Evolutionary conservation across 2,329 filamentous ascomycete genomes (phyloP).

Genomic region (Didymellaceae sp.): DNA sequence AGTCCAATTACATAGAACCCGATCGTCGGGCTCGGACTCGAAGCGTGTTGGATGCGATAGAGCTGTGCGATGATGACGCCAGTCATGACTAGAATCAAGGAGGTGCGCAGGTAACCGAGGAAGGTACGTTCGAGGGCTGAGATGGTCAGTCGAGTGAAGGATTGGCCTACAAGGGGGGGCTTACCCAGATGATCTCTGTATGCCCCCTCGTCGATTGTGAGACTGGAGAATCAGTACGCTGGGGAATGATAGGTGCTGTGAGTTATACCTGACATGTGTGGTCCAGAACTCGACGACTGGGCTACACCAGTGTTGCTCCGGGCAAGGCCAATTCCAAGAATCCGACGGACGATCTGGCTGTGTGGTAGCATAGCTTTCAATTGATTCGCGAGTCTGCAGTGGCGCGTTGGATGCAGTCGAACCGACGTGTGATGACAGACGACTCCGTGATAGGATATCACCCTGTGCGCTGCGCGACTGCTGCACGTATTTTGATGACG

Average conservation of each 20-base stretch:
- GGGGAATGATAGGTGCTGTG: background rate
- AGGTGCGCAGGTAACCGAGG: constrained; percentile 75
- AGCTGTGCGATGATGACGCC: constrained; percentile 72
- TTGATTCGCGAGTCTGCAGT: constrained; percentile 2
- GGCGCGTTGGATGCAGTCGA: constrained; percentile 11
- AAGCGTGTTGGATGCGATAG: constrained; percentile 64
- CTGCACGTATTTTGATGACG: background rate
- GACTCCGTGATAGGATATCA: constrained; percentile 8
- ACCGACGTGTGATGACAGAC: constrained; percentile 8
- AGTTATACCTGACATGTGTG: constrained; percentile 51
- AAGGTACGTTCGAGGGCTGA: constrained; percentile 77
- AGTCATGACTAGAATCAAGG: constrained; percentile 70
- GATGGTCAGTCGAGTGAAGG: constrained; percentile 10
- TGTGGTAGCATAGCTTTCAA: constrained; percentile 13
- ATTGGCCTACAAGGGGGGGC: constrained; percentile 21
- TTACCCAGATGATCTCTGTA: constrained; percentile 65
- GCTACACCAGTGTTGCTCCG: constrained; percentile 44
- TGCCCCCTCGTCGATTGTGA: constrained; percentile 58
- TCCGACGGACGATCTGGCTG: constrained; percentile 2
- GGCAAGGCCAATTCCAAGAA: background rate
- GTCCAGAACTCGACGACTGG: constrained; percentile 56
- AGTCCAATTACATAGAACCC: constrained; percentile 67
- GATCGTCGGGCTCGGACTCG: constrained; percentile 54
- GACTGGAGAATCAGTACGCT: constrained; percentile 18
- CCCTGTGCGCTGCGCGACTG: background rate